phyloP scores from a whole-genome alignment of 805 yeast species.

The Cyberlindnera subsufficiens region DNA sequence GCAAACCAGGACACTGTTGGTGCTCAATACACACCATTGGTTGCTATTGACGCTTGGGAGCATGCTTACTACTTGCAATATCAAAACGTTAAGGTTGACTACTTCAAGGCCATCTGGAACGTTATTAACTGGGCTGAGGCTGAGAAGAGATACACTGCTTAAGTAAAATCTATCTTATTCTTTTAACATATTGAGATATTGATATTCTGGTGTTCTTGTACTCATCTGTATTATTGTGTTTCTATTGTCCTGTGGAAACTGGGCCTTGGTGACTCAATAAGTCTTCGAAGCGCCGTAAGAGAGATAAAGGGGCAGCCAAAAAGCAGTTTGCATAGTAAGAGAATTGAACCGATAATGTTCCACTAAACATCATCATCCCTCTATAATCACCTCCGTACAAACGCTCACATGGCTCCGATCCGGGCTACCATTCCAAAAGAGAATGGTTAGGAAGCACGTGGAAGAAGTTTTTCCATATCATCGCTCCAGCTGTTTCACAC shows the following conservation, averaged over 20 bases:
- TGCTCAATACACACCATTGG: constrained; percentile 55
- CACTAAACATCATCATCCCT: too few species aligned
- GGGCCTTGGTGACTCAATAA: too few species aligned
- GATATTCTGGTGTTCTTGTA: too few species aligned
- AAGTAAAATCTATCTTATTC: neutral
- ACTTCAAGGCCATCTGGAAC: constrained; percentile 92
- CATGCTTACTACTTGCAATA: constrained; percentile 94
- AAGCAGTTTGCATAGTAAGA: neutral
- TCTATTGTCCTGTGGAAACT: too few species aligned
- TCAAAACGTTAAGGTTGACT: constrained; percentile 85
- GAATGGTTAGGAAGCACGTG: too few species aligned
- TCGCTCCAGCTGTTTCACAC: neutral
- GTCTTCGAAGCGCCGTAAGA: too few species aligned
- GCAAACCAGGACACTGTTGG: constrained; percentile 87
- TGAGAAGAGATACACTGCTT: constrained; percentile 54
- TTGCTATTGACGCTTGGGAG: constrained; percentile 96
- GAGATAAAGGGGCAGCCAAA: too few species aligned
- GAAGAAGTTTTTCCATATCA: neutral
- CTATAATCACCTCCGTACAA: too few species aligned
- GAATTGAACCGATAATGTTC: too few species aligned
- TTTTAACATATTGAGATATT: neutral
- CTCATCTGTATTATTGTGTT: too few species aligned
- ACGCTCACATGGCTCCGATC: too few species aligned
- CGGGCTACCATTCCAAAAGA: too few species aligned
- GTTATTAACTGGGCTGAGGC: constrained; percentile 94